Evolutionary conservation across 768 basidiomycete species (phyloP).

Genomic region (Kwoniella europaea): DNA sequence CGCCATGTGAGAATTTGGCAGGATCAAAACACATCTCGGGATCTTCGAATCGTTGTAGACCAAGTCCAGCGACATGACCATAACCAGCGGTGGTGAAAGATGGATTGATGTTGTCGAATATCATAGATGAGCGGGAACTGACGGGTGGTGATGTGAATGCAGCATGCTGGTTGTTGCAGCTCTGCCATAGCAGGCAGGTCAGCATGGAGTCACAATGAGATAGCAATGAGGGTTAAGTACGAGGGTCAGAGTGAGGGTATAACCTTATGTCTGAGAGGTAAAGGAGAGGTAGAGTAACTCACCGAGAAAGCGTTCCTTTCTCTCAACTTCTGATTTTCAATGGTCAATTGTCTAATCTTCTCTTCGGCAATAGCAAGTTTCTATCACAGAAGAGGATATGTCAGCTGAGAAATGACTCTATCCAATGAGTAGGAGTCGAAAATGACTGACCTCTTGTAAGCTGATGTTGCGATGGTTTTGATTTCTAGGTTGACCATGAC

Average conservation of each 20-base stretch:
- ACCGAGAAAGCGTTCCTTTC: conserved; percentile 15
- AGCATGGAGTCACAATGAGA: too few relatives aligned
- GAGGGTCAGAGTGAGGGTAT: background rate
- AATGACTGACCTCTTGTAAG: conserved; percentile 35
- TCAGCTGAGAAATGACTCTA: background rate
- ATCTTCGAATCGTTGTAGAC: conserved; percentile 21
- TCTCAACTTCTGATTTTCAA: conserved; percentile 38
- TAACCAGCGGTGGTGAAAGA: conserved; percentile 12
- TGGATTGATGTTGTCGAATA: conserved; percentile 23
- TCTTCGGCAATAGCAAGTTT: conserved; percentile 31
- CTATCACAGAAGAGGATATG: background rate
- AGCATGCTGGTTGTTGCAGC: background rate
- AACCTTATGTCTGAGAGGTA: background rate
- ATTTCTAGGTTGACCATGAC: background rate
- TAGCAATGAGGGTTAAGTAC: background rate
- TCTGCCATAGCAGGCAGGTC: background rate
- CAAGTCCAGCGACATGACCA: conserved; percentile 17
- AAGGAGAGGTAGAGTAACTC: background rate
- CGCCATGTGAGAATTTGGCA: background rate
- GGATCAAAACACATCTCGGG: conserved; percentile 15
- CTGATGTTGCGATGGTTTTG: conserved; percentile 16
- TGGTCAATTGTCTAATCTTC: conserved; percentile 34
- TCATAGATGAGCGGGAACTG: conserved; percentile 11
- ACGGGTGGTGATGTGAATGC: conserved; percentile 1
- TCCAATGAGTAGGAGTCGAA: too few relatives aligned